A percentile compares a stretch with the other conserved stretches of the same genome.
phyloP scores from a whole-genome alignment of 352 stramenopile species.

The Globisporangium uncinulatum region DNA sequence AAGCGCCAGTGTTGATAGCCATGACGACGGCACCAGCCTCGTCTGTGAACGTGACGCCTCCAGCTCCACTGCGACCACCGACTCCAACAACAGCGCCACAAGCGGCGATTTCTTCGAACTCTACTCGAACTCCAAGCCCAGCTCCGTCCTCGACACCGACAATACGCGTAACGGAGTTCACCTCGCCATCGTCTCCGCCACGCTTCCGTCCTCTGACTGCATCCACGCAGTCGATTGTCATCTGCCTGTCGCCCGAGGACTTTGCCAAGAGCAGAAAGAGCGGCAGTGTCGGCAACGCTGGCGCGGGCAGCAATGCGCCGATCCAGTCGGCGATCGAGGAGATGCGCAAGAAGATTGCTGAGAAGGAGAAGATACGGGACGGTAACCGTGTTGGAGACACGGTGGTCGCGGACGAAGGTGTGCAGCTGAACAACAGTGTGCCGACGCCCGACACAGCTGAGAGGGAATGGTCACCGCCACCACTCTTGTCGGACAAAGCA shows the following conservation, averaged over 20 bases:
- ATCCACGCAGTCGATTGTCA: slow-evolving; percentile 60
- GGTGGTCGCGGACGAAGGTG: neutral
- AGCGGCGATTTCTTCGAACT: neutral
- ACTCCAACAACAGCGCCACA: neutral
- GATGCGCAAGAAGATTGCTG: slow-evolving; percentile 51
- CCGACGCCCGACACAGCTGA: too few relatives aligned
- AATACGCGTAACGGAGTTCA: slow-evolving; percentile 3
- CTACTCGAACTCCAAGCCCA: neutral
- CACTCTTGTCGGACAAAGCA: neutral
- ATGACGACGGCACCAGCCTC: neutral
- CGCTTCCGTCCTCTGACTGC: slow-evolving; percentile 57
- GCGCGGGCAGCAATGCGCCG: slow-evolving; percentile 10
- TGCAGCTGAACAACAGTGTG: too few relatives aligned
- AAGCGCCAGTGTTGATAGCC: neutral
- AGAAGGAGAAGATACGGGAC: slow-evolving; percentile 32
- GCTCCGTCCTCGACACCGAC: neutral
- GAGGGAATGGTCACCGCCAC: too few relatives aligned
- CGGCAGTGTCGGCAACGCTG: neutral
- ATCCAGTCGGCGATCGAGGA: slow-evolving; percentile 40
- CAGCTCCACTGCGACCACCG: neutral
- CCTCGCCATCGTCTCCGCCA: slow-evolving; percentile 1
- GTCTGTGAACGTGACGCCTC: neutral
- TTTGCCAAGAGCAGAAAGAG: slow-evolving; percentile 19
- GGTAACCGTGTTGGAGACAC: slow-evolving; percentile 13
- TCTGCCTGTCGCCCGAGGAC: slow-evolving; percentile 51